These are phyloP conservation scores for Sporothrix humicola DNA, from an alignment of 2,329 filamentous ascomycete species.

Conservation along the genomic window DNA sequence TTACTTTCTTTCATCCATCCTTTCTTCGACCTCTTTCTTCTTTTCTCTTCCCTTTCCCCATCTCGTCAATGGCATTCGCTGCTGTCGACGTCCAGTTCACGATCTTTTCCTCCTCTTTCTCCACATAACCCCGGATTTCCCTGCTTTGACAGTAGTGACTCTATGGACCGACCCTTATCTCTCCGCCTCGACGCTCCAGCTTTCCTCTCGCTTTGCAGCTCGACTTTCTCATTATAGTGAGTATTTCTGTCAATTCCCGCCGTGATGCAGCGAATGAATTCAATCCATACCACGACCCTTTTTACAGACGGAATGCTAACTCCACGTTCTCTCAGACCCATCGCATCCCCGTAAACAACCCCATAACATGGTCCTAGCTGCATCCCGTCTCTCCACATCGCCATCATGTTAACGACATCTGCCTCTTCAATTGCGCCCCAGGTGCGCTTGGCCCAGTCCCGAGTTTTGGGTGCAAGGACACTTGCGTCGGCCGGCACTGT, in stretches of 20 bases:
- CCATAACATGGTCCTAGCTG: conserved; percentile 9
- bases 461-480: conserved; percentile 29
- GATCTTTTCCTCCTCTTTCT: background rate
- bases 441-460: conserved; percentile 30
- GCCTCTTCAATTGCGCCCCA: conserved; percentile 33
- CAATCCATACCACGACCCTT: background rate
- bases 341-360: background rate
- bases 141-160: conserved; percentile 31
- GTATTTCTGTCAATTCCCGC: background rate
- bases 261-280: no score
- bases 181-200: background rate
- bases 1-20: background rate
- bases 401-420: conserved; percentile 37
- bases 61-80: background rate
- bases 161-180: conserved; percentile 21
- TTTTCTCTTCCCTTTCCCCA: background rate
- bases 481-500: conserved; percentile 32
- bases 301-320: background rate
- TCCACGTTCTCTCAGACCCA: background rate
- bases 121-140: background rate
- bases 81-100: background rate
- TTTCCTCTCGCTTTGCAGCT: background rate
- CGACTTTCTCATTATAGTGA: conserved; percentile 14
- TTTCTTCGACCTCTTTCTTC: background rate
- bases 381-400: background rate